Evolutionary conservation across 2,329 filamentous ascomycete genomes (phyloP).

Genomic region (Calonectria pseudoturangicola): DNA sequence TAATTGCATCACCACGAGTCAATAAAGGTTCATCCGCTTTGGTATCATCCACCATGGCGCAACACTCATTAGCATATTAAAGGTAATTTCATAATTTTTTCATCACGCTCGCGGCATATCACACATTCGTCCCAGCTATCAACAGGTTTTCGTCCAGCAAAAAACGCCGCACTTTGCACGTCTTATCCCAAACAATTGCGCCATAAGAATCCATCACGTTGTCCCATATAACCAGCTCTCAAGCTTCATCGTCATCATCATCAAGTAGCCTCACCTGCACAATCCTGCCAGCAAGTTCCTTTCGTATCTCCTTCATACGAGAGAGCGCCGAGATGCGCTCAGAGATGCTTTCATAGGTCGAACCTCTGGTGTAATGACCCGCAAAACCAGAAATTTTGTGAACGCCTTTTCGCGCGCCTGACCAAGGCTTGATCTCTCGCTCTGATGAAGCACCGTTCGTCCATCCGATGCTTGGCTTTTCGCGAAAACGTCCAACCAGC

Average conservation of each 20-base stretch:
- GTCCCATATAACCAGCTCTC: neutral
- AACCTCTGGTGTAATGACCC: slow-evolving; percentile 18
- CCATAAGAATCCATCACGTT: slow-evolving; percentile 3
- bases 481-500: slow-evolving; percentile 44
- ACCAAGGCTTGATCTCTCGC: slow-evolving; percentile 38
- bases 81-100: neutral
- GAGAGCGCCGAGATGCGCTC: slow-evolving; percentile 8
- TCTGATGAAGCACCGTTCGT: neutral
- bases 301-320: slow-evolving; percentile 31
- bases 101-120: neutral
- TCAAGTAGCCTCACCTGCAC: slow-evolving; percentile 43
- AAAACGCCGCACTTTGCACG: slow-evolving; percentile 10
- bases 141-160: neutral
- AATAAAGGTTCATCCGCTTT: neutral
- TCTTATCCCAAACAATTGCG: slow-evolving; percentile 7
- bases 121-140: neutral
- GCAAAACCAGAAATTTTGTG: slow-evolving; percentile 39
- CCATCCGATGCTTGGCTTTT: slow-evolving; percentile 37
- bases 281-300: slow-evolving; percentile 26
- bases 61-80: neutral
- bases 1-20: neutral
- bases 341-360: slow-evolving; percentile 17
- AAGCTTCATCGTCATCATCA: neutral
- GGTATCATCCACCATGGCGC: neutral
- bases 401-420: slow-evolving; percentile 42